A percentile compares a stretch with the other conserved stretches of the same genome.
Conservation (phyloP, 192 early-diverging fungal genomes). For the Coemansia sp. region DNA sequence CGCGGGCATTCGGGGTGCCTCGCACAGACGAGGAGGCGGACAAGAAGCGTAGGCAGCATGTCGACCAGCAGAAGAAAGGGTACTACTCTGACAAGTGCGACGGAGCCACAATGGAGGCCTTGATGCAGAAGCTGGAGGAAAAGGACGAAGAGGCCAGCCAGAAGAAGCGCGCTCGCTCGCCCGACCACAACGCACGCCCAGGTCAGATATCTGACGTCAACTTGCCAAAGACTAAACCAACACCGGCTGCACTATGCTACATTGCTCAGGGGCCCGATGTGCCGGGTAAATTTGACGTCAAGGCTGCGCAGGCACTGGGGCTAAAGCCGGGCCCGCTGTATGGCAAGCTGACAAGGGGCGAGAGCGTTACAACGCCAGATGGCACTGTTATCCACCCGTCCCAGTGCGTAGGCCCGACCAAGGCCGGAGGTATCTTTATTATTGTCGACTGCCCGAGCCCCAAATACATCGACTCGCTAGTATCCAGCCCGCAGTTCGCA, state of each 20-base stretch:
- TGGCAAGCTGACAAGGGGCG: conserved; percentile 61
- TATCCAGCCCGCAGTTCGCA: conserved; percentile 44
- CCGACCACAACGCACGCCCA: conserved; percentile 14
- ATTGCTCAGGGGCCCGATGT: conserved; percentile 72
- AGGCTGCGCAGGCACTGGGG: conserved; percentile 65
- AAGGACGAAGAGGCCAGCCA: conserved; percentile 14
- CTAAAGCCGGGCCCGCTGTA: conserved; percentile 65
- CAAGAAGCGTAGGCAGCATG: conserved; percentile 14
- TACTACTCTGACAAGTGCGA: conserved; percentile 30
- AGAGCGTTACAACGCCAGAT: conserved; percentile 56
- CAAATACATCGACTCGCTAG: conserved; percentile 56
- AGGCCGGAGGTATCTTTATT: conserved; percentile 64
- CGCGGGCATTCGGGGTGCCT: conserved; percentile 36
- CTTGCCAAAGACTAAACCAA: conserved; percentile 52
- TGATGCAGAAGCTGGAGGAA: conserved; percentile 32
- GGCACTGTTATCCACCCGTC: conserved; percentile 71
- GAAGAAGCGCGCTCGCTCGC: conserved; percentile 39
- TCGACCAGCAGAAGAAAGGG: conserved; percentile 29
- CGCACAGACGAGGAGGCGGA: conserved; percentile 2
- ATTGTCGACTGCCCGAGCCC: conserved; percentile 66
- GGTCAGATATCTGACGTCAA: conserved; percentile 10
- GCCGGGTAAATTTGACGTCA: conserved; percentile 76
- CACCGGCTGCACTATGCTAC: conserved; percentile 60
- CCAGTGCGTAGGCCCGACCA: conserved; percentile 61
- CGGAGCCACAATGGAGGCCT: conserved; percentile 24